Base-by-base conservation (phyloP, 805 yeast species). In the Saccharomycopsis fodiens region DNA sequence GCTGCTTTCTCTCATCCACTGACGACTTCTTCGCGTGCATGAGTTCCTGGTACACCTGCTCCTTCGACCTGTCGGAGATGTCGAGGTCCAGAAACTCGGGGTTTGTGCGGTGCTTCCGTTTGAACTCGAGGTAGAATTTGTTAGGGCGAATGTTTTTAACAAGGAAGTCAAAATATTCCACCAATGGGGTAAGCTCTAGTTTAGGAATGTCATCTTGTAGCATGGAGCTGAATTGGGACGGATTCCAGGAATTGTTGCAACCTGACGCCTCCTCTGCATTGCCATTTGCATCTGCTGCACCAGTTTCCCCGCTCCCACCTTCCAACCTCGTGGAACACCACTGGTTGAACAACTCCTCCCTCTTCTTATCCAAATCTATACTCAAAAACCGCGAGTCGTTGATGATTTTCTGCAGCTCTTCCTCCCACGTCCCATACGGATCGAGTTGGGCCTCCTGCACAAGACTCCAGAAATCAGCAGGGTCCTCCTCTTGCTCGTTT, bases 381-480 rank as follows among this genome's bases (percentile, higher is more conserved):
- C 48, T 44, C 20, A 61, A 57, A 53, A 65, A 76, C 10, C 66
- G 51, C 3, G 70, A 67, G 48, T 76, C 77, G n/a, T 61, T 49
- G 1, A 65, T 59, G 0, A 78, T 51, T 41, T 63, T 64, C 10
- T 56, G 52, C 8, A 69, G 59, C 55, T 74, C 78, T 1, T 58
- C 49, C 4, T 68, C 69, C 82, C 81, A 78, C 0, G 70, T 53
- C 1, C 70, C 61, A 46, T 56, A 71, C 0, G 78, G 76, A 52
- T 76, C 67, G 8, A 72, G 48, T 0, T 57, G 22, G 19, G 54
- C 38, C 7, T 55, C 60, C 3, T 57, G 56, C 7, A 78, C 59
- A 32, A 77, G 52, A 5, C 55, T 48, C 4, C 55, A 45, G 51
- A 75, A 75, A 3, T 29, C 41, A 0, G 38, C 27, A 23, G 35